These are phyloP conservation scores for Neobulgaria alba DNA, from an alignment of 2,329 filamentous ascomycete species.

Conservation along the genomic window DNA sequence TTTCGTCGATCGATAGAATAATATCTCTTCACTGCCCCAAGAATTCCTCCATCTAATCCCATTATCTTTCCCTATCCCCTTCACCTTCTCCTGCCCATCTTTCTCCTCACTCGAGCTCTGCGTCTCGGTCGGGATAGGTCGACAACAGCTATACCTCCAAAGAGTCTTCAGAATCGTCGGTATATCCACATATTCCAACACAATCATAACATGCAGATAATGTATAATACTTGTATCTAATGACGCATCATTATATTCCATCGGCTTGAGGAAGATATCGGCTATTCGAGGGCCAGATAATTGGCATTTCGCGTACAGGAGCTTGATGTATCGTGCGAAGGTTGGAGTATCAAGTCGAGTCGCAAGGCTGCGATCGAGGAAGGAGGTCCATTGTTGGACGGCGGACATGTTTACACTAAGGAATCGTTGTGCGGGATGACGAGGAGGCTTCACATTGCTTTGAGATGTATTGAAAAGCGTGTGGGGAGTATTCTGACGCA, in stretches of 20 bases:
- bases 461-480: neutral
- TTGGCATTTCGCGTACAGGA: conserved; percentile 43
- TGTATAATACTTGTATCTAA: conserved; percentile 51
- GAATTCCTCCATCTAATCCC: conserved; percentile 44
- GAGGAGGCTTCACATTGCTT: neutral
- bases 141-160: conserved; percentile 41
- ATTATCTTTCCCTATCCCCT: conserved; percentile 11
- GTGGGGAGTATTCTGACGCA: neutral
- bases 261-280: conserved; percentile 50
- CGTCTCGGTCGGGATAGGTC: conserved; percentile 4
- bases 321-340: conserved; percentile 43
- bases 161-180: conserved; percentile 46
- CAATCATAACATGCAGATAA: conserved; percentile 50
- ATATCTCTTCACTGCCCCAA: conserved; percentile 35
- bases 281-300: conserved; percentile 44
- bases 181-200: conserved; percentile 43
- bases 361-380: conserved; percentile 42
- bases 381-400: conserved; percentile 37
- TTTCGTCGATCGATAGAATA: conserved; percentile 28
- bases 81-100: conserved; percentile 12
- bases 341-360: conserved; percentile 43
- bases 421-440: neutral
- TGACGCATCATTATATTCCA: conserved; percentile 33
- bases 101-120: conserved; percentile 6
- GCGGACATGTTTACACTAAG: neutral